Evolutionary conservation across 768 basidiomycete species (phyloP).

Genomic region (Naganishia onofrii): DNA sequence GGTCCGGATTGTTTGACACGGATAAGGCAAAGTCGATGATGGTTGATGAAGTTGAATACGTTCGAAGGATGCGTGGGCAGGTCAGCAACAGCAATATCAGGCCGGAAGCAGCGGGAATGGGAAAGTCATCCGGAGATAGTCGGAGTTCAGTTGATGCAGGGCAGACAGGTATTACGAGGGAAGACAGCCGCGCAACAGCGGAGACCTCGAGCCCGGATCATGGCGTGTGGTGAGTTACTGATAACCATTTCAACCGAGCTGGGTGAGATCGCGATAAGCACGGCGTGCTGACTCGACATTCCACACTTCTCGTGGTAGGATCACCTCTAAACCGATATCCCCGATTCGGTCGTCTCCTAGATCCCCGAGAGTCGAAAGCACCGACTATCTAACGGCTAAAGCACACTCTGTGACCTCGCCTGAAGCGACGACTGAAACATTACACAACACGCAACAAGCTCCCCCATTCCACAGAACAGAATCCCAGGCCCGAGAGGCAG

Average conservation of each 20-base stretch:
- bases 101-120: background rate
- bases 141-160: background rate
- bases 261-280: background rate
- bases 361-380: background rate
- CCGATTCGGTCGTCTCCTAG: too few species aligned
- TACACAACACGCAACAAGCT: background rate
- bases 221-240: conserved; percentile 2
- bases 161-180: background rate
- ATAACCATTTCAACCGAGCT: background rate
- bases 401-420: background rate
- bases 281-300: background rate
- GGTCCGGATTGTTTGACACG: background rate
- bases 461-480: background rate
- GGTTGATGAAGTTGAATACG: conserved; percentile 18
- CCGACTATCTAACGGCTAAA: background rate
- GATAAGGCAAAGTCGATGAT: conserved; percentile 20
- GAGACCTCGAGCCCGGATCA: conserved; percentile 2
- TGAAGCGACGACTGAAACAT: background rate
- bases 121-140: background rate
- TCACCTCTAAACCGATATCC: conserved; percentile 8
- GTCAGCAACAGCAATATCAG: background rate
- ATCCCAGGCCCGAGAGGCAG: background rate
- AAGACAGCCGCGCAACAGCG: background rate
- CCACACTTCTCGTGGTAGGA: conserved; percentile 4
- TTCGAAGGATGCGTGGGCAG: conserved; percentile 9